These are phyloP conservation scores for Haplosporangium sp. DNA, from an alignment of 371 early-diverging fungal genomes.

Conservation along the genomic window DNA sequence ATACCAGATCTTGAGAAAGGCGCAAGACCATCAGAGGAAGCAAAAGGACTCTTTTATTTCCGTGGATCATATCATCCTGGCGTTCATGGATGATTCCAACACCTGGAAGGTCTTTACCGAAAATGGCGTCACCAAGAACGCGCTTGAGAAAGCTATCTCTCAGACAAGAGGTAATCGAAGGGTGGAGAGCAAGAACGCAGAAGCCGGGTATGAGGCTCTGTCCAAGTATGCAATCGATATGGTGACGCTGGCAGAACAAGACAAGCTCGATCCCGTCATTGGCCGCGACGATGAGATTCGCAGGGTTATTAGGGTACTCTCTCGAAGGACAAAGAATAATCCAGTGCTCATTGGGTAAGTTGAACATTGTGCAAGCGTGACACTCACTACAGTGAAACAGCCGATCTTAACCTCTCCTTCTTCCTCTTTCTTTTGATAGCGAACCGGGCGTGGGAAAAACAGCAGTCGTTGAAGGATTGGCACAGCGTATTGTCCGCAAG, in stretches of 20 bases:
- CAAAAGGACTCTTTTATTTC: slow-evolving; percentile 91
- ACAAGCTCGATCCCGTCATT: slow-evolving; percentile 89
- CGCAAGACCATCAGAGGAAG: slow-evolving; percentile 80
- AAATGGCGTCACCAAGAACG: slow-evolving; percentile 76
- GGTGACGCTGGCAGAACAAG: slow-evolving; percentile 81
- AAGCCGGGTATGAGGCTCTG: slow-evolving; percentile 87
- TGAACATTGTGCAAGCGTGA: slow-evolving; percentile 56
- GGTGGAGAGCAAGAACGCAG: slow-evolving; percentile 88
- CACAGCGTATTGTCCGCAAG: slow-evolving; percentile 94
- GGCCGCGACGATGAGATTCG: slow-evolving; percentile 90
- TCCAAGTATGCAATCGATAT: slow-evolving; percentile 94
- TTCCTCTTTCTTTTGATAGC: slow-evolving; percentile 64
- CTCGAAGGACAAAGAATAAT: slow-evolving; percentile 92
- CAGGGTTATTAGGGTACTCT: slow-evolving; percentile 81
- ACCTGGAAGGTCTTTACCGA: slow-evolving; percentile 72
- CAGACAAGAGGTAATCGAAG: slow-evolving; percentile 86
- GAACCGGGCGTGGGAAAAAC: slow-evolving; percentile 97
- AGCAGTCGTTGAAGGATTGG: slow-evolving; percentile 96
- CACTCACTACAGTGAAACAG: not conserved
- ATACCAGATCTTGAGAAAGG: slow-evolving; percentile 71
- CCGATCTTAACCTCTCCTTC: slow-evolving; percentile 71
- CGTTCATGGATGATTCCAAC: slow-evolving; percentile 76
- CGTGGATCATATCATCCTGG: slow-evolving; percentile 89
- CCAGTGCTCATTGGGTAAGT: slow-evolving; percentile 87
- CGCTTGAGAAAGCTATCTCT: slow-evolving; percentile 82